A percentile compares a stretch with the other conserved stretches of the same genome.
Evolutionary conservation across 176 grass and related monocot genomes (phyloP).

Genomic region (Carex kokanica): DNA sequence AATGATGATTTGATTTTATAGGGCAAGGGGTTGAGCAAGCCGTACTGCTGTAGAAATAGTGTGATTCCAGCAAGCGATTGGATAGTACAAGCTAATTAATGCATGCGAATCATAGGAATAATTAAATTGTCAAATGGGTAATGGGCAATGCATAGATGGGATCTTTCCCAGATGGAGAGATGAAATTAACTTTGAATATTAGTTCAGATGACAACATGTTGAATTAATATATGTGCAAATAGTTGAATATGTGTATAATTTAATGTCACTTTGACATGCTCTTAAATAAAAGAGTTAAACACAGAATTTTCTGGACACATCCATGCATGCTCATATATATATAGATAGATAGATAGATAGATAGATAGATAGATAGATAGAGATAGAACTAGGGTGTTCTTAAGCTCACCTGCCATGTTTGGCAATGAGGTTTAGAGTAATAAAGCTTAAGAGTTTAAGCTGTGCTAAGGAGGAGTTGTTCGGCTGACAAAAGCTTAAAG

Average conservation of each 20-base stretch:
- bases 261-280: not conserved
- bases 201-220: not conserved
- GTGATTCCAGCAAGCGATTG: slow-evolving; percentile 3
- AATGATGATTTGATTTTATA: slow-evolving; percentile 27
- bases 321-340: too few species aligned
- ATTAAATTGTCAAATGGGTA: not conserved
- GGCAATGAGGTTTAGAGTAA: too few species aligned
- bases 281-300: too few species aligned
- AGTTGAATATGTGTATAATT: too few species aligned
- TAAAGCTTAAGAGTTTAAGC: too few species aligned
- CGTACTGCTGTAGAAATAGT: not conserved
- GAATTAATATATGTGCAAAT: not conserved
- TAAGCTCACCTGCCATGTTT: too few species aligned
- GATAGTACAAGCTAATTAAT: not conserved
- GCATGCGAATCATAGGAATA: slow-evolving; percentile 9
- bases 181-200: not conserved
- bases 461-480: too few species aligned
- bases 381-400: too few species aligned
- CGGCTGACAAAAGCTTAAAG: too few species aligned
- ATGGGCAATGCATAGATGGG: not conserved
- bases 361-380: too few species aligned
- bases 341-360: too few species aligned
- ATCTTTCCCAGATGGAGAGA: not conserved
- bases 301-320: too few species aligned
- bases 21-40: not conserved